phyloP scores from a whole-genome alignment of 2,329 filamentous ascomycete species.

The Phoma sp. region DNA sequence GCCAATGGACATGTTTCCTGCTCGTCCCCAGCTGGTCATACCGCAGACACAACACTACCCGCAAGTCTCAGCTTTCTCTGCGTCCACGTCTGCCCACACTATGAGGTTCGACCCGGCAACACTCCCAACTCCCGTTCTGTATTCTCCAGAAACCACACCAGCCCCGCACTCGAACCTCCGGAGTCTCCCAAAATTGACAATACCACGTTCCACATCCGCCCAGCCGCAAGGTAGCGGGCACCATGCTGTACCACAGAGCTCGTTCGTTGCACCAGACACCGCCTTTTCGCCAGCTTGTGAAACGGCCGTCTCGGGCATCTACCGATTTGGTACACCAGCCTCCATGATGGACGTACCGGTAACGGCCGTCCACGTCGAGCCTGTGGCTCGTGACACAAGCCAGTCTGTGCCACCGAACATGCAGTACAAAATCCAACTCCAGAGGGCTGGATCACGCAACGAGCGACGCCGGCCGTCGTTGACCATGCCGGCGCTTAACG shows the following conservation, averaged over 20 bases:
- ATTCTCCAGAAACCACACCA: constrained; percentile 50
- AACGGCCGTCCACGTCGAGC: constrained; percentile 73
- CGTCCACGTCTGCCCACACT: constrained; percentile 44
- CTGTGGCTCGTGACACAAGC: constrained; percentile 77
- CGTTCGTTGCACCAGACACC: constrained; percentile 44
- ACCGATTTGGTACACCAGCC: constrained; percentile 83
- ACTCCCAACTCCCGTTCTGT: constrained; percentile 43
- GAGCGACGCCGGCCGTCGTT: constrained; percentile 69
- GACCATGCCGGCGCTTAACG: constrained; percentile 72
- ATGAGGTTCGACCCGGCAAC: constrained; percentile 37
- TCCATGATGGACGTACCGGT: constrained; percentile 90
- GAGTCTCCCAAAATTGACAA: constrained; percentile 62
- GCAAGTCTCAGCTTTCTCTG: constrained; percentile 43
- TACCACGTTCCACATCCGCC: constrained; percentile 55
- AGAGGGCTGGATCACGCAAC: constrained; percentile 53
- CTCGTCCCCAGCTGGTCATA: constrained; percentile 40
- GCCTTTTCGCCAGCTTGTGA: constrained; percentile 54
- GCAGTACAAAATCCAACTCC: constrained; percentile 69
- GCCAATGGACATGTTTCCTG: constrained; percentile 50
- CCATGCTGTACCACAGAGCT: constrained; percentile 30
- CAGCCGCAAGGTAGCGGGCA: constrained; percentile 37
- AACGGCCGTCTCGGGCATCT: constrained; percentile 65
- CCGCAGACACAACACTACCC: constrained; percentile 37
- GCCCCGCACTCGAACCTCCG: constrained; percentile 60
- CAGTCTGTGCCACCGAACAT: constrained; percentile 95